phyloP scores from a whole-genome alignment of 176 grass and related monocot genomes.

The Puya raimondii region DNA sequence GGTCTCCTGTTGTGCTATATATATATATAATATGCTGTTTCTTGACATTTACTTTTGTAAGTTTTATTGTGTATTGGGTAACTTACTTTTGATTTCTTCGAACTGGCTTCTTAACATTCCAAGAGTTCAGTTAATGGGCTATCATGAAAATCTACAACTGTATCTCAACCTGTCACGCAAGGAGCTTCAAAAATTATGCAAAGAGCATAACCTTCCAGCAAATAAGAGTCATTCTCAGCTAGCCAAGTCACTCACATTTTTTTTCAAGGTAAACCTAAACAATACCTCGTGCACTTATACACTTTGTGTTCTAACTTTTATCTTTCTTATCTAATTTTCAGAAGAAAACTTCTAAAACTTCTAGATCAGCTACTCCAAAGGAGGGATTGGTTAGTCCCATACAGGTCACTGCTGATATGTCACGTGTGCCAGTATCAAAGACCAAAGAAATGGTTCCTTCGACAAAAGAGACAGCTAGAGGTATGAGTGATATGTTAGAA shows the following conservation, averaged over 20 bases:
- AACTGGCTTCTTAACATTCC: neutral
- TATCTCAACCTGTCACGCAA: constrained; percentile 50
- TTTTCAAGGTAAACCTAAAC: constrained; percentile 39
- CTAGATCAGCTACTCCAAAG: constrained; percentile 26
- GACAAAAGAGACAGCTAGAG: constrained; percentile 32
- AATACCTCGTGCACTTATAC: neutral
- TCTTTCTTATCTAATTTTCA: constrained; percentile 7
- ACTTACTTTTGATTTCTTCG: neutral
- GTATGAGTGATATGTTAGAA: constrained; percentile 24
- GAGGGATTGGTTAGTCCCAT: constrained; percentile 18
- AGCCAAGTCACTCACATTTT: constrained; percentile 42
- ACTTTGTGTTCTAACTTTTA: neutral
- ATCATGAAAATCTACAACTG: constrained; percentile 38
- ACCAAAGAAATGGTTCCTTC: constrained; percentile 2
- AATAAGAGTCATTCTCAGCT: constrained; percentile 60
- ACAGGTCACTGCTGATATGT: constrained; percentile 22
- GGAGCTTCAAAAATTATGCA: constrained; percentile 77
- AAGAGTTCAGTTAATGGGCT: constrained; percentile 32
- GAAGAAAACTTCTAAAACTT: constrained; percentile 18
- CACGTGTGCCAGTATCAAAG: constrained; percentile 16
- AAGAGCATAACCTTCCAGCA: constrained; percentile 51
- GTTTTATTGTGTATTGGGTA: too few species aligned
- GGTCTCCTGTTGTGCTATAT: too few species aligned
- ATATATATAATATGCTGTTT: too few species aligned
- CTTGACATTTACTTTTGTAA: too few species aligned